These are phyloP conservation scores for Casuarina equisetifolia DNA, from an alignment of 306 rosid species.

Conservation along the genomic window DNA sequence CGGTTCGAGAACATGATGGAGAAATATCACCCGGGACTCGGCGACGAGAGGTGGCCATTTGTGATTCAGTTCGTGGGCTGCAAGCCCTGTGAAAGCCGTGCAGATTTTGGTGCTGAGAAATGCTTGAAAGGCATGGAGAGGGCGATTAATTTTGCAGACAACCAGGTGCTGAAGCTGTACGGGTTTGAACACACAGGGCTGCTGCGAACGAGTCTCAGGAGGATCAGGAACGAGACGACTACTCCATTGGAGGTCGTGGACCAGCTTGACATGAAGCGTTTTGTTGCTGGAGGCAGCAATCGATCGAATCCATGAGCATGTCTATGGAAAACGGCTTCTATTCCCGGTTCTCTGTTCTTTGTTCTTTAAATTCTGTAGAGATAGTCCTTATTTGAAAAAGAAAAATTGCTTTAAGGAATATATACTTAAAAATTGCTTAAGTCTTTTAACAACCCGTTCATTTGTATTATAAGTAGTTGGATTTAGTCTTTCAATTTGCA, in stretches of 20 bases:
- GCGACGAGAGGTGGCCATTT: constrained; percentile 99
- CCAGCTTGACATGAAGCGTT: constrained; percentile 69
- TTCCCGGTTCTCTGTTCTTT: too few species aligned
- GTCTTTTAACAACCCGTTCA: too few species aligned
- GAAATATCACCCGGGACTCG: constrained; percentile 88
- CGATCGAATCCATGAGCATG: too few species aligned
- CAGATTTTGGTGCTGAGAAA: constrained; percentile 87
- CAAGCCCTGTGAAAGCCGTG: constrained; percentile 97
- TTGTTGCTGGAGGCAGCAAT: too few species aligned
- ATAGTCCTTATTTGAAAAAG: too few species aligned
- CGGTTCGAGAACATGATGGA: constrained; percentile 92
- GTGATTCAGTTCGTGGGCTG: constrained; percentile 97
- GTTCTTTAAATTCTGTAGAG: too few species aligned
- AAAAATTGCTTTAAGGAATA: too few species aligned
- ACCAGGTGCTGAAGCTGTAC: constrained; percentile 88
- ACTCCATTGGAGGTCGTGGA: constrained; percentile 80
- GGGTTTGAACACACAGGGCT: constrained; percentile 90
- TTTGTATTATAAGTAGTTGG: too few species aligned
- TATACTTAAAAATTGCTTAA: too few species aligned
- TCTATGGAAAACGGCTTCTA: too few species aligned
- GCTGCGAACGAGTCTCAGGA: constrained; percentile 84
- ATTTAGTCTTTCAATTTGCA: too few species aligned
- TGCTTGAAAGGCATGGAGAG: constrained; percentile 97
- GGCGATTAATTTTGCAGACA: constrained; percentile 93
- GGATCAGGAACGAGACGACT: constrained; percentile 85